Conservation (phyloP, 2,329 filamentous ascomycete genomes). For the Pseudogymnoascus sp. region DNA sequence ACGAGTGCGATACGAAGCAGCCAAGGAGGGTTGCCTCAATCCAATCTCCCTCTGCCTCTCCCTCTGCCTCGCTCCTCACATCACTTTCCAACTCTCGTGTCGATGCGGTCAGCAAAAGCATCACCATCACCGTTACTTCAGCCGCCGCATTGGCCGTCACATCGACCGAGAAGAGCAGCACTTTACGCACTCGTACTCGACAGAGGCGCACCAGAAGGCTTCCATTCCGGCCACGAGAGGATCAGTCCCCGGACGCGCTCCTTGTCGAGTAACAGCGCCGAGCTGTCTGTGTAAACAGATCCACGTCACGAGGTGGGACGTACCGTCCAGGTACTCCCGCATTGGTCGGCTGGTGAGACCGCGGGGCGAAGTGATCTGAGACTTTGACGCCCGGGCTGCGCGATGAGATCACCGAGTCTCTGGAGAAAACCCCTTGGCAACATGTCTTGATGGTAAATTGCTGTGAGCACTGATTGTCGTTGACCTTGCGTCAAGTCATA, state of each 20-base stretch:
- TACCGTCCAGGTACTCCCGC: not conserved
- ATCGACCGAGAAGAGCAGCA: not conserved
- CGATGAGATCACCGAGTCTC: not conserved
- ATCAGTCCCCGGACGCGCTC: not conserved
- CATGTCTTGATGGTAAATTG: not conserved
- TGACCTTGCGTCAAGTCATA: not conserved
- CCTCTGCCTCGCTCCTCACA: not conserved
- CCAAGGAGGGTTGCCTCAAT: not conserved
- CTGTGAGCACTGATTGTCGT: not conserved
- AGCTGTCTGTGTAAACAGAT: not conserved
- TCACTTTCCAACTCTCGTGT: not conserved
- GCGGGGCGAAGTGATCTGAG: not conserved
- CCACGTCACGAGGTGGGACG: not conserved
- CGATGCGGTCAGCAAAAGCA: not conserved
- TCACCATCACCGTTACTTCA: not conserved
- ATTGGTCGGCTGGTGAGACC: not conserved
- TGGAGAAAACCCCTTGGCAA: not conserved
- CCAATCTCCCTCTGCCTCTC: not conserved
- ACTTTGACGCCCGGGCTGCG: not conserved
- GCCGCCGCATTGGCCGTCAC: not conserved
- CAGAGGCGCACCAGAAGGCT: not conserved
- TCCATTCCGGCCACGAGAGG: not conserved
- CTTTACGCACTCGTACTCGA: not conserved
- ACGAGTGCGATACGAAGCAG: not conserved
- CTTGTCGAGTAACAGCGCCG: not conserved